phyloP scores from a whole-genome alignment of 2,329 filamentous ascomycete species.

The Fonsecaea monophora region DNA sequence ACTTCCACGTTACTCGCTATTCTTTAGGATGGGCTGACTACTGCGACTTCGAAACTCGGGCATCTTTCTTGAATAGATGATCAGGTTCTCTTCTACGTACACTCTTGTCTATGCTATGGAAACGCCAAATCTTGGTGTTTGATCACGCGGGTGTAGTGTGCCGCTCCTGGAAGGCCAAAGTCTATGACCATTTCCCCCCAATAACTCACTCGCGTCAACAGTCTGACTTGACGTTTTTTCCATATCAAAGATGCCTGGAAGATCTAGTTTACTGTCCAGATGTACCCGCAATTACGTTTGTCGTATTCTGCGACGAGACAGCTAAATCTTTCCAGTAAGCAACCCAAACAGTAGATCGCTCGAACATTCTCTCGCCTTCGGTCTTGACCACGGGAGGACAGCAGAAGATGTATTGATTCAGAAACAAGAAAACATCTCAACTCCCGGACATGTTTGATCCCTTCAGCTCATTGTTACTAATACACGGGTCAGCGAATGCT shows the following conservation, averaged over 20 bases:
- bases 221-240: conserved; percentile 4
- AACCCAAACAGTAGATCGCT: background rate
- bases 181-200: background rate
- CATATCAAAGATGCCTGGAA: conserved; percentile 2
- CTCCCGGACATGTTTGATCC: background rate
- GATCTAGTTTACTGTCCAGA: background rate
- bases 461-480: background rate
- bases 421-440: background rate
- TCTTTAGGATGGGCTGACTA: too few species aligned
- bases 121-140: conserved; percentile 6
- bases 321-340: conserved; percentile 1
- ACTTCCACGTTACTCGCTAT: too few species aligned
- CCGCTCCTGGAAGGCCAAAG: conserved; percentile 8
- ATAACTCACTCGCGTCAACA: background rate
- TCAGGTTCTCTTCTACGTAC: background rate
- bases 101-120: background rate
- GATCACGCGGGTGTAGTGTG: conserved; percentile 3
- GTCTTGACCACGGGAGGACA: background rate
- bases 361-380: background rate
- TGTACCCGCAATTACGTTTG: background rate
- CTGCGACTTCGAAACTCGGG: too few species aligned
- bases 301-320: conserved; percentile 11
- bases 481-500: background rate
- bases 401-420: background rate
- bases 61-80: too few species aligned